Base-by-base conservation (phyloP, 257 asterid genomes). In the Cruciata laevipes region DNA sequence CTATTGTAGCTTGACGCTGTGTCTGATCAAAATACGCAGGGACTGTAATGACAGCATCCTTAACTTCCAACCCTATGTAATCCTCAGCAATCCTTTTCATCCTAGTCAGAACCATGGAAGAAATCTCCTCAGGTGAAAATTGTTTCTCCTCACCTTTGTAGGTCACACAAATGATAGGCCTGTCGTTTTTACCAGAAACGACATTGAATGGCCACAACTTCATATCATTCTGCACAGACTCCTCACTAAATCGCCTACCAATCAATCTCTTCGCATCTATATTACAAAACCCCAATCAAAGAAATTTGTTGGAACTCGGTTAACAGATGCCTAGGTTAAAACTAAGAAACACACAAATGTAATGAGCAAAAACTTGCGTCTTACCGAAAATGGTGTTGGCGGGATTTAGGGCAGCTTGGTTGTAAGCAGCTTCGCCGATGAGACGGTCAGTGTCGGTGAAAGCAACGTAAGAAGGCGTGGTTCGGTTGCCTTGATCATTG, bases 11-110 rank as follows among this genome's bases (percentile, higher is more conserved):
- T 13, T 42, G 51, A 11, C 51, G 51, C 51, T 42, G 51, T 0
- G 51, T 42, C 51, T 42, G 51, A 13, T 76, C 72, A 68, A 72
- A 71, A 65, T 67, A 76, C 68, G 80, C 80, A 55, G 80, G 80
- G 8, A 76, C 74, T 9, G 80, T 76, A 3, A 76, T 70, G 8
- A 72, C 77, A 7, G 77, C 77, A 63, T 77, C 73, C 69, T 69
- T 77, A 17, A 77, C 32, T 11, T 77, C 65, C 0, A 69, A 23
- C 4, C 78, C 77, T 8, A 77, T 77, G 44, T 63, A 77, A 0
- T 77, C 74, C 66, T 73, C 81, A 1, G 78, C 81, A 23, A 64
- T 72, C 63, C 77, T 59, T 68, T 56, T 77, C 77, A 56, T 72
- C 73, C 65, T 77, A 72, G 20, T 44, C 51, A 42, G 51, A 42